These are phyloP conservation scores for Populus hybrid DNA, from an alignment of 441 rosid genomes.

Conservation along the genomic window DNA sequence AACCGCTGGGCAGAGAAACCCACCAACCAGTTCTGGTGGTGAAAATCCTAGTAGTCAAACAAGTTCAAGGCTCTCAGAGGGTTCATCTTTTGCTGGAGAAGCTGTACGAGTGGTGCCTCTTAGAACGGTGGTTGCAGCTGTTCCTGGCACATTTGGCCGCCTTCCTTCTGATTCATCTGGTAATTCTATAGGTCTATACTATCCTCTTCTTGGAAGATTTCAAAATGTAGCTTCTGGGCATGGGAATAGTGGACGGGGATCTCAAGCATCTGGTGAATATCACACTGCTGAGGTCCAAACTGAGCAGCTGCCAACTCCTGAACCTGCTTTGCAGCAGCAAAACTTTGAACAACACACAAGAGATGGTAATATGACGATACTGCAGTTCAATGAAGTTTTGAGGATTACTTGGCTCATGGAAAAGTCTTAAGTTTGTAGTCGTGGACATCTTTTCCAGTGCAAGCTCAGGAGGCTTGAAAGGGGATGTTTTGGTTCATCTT, in stretches of 20 bases:
- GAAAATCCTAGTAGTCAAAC: slow-evolving; percentile 37
- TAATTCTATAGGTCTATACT: slow-evolving; percentile 41
- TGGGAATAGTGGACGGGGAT: slow-evolving; percentile 34
- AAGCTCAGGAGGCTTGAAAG: slow-evolving; percentile 1
- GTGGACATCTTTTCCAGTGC: background rate
- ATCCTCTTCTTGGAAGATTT: slow-evolving; percentile 54
- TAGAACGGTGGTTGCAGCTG: slow-evolving; percentile 65
- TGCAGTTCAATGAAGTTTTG: background rate
- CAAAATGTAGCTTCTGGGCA: slow-evolving; percentile 45
- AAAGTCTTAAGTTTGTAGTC: background rate
- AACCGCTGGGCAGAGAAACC: slow-evolving; percentile 38
- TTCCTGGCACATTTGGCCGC: slow-evolving; percentile 47
- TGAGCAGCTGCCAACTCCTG: slow-evolving; percentile 38
- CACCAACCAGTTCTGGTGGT: slow-evolving; percentile 29
- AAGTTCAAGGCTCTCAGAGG: slow-evolving; percentile 37
- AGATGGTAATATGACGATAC: slow-evolving; percentile 38
- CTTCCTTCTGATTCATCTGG: slow-evolving; percentile 53
- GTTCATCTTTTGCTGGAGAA: slow-evolving; percentile 46
- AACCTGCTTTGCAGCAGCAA: slow-evolving; percentile 32
- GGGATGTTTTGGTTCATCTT: background rate
- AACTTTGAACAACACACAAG: slow-evolving; percentile 32
- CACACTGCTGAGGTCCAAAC: slow-evolving; percentile 28
- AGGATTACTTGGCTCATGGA: background rate
- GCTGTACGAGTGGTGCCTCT: slow-evolving; percentile 65
- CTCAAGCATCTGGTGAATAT: slow-evolving; percentile 39